Percentiles rank a stretch among this genome's conserved stretches.
phyloP scores from a whole-genome alignment of 1,284 basidiomycete genomes.

The Boletellus sp. region DNA sequence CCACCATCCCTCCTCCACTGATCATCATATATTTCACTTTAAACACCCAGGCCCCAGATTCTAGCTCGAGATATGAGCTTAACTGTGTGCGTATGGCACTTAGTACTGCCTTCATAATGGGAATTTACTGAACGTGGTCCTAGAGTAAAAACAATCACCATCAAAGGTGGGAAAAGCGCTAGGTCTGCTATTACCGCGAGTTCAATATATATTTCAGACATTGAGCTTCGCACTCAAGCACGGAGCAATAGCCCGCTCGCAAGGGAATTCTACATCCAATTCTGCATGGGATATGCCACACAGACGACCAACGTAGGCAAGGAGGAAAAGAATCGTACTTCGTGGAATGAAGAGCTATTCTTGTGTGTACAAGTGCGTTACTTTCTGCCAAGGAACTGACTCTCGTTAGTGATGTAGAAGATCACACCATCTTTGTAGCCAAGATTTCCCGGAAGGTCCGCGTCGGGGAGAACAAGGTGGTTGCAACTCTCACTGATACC shows the following conservation, averaged over 20 bases:
- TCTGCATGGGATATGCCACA: background rate
- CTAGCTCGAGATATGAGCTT: too few species aligned
- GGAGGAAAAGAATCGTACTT: background rate
- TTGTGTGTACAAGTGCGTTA: background rate
- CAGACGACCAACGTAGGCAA: background rate
- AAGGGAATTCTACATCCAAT: background rate
- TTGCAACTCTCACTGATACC: background rate
- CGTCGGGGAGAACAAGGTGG: background rate
- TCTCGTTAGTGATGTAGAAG: too few species aligned
- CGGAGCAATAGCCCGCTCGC: background rate
- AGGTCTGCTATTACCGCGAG: too few species aligned
- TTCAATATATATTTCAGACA: background rate
- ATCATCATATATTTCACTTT: too few species aligned
- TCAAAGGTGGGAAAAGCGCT: too few species aligned
- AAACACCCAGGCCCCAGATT: too few species aligned
- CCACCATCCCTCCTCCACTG: too few species aligned
- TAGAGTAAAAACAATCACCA: too few species aligned
- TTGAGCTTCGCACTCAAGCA: background rate
- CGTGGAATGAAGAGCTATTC: background rate
- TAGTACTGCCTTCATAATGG: too few species aligned
- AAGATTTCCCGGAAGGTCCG: background rate
- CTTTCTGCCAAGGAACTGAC: too few species aligned
- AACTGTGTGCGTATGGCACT: too few species aligned
- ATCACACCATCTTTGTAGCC: background rate
- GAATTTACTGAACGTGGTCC: too few species aligned